Conservation (phyloP, 176 grass and related monocot genomes). For the Cenchrus purpureus region DNA sequence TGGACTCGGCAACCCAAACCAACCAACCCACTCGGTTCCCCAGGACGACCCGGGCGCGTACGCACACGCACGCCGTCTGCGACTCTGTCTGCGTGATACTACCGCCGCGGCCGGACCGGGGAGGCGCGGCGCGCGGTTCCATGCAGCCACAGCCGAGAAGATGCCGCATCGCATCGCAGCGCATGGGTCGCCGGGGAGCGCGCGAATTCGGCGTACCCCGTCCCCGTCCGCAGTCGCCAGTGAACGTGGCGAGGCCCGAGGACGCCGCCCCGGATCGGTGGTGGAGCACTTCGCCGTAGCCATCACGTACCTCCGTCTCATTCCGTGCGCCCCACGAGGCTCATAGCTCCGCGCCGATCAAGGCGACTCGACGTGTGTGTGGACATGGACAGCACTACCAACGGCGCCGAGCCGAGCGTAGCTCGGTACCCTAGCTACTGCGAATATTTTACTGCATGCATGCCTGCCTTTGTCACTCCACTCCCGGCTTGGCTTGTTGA, state of each 20-base stretch:
- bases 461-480: not conserved
- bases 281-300: slow-evolving; percentile 40
- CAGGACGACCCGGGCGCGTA: too few relatives aligned
- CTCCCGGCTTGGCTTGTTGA: not conserved
- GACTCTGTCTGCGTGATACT: too few relatives aligned
- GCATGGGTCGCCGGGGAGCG: not conserved
- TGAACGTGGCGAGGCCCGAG: slow-evolving; percentile 11
- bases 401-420: not conserved
- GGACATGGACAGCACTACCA: not conserved
- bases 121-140: not conserved
- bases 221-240: not conserved
- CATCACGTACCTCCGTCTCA: slow-evolving; percentile 51
- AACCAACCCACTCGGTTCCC: too few relatives aligned
- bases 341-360: slow-evolving; percentile 2
- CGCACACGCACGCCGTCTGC: too few relatives aligned
- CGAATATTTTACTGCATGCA: not conserved
- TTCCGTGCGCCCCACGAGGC: slow-evolving; percentile 36
- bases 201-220: not conserved
- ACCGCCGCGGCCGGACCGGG: too few relatives aligned
- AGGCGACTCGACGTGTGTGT: not conserved
- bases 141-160: not conserved
- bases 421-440: not conserved
- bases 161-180: not conserved
- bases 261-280: not conserved
- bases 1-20: too few relatives aligned